Evolutionary conservation across 2,329 filamentous ascomycete genomes (phyloP), one percentile per base, ranked within the genome.

Genomic region (Sclerotinia glacialis): DNA sequence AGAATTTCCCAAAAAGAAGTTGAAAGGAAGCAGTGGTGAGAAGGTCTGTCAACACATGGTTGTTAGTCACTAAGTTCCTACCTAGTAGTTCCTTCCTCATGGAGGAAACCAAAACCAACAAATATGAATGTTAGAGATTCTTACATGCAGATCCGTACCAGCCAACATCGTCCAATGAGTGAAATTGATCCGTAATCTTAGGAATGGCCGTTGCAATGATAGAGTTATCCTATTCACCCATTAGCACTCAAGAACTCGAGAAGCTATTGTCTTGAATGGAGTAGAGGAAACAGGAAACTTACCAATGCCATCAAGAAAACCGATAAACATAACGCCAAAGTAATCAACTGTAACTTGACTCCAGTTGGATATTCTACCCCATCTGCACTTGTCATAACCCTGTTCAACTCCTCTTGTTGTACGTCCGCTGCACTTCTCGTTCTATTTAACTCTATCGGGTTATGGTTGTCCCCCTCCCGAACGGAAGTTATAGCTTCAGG

Each of bases 131-230:
- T 8, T 12, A 83, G 77, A 14, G 28, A 12, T 11, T 23, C 75
- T 84, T 83, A 71, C 82, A 85, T 58, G 83, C 82, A 28, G 83
- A 80, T 5, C 83, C 84, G 70, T 88, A 88, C 86, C 86, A 88
- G 31, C 83, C 81, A 18, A 82, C 68, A 77, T 76, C 21, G 78
- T 80, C 75, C 78, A 79, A 70, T 79, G 80, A 37, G 79, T 84
- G 73, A 82, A 85, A 74, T 78, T 83, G 60, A 59, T 75, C 80
- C 0, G 83, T 85, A 72, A 86, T 85, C 69, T 82, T 82, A 8
- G 83, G 83, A 56, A 86, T 84, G 7, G 83, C 83, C 0, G 83
- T 85, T 4, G 82, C 82, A 28, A 66, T 62, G 31, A 65, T 65
- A 3, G 55, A 60, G 14, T 61, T 60, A 26, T 65, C 64, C 64